Evolutionary conservation across 2,329 filamentous ascomycete genomes (phyloP).

Genomic region (Botryotinia calthae): DNA sequence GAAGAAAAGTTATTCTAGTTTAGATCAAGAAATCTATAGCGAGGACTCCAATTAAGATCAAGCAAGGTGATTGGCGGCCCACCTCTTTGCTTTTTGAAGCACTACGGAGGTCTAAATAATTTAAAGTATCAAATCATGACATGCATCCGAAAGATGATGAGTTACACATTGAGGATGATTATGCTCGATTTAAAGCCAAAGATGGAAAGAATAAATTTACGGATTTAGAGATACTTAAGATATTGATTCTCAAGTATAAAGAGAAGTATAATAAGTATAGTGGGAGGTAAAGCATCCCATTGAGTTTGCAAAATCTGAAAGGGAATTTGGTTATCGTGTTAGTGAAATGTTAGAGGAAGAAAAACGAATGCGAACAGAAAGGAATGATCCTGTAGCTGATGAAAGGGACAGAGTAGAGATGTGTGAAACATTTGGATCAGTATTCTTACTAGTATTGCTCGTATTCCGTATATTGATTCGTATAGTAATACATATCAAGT

Average conservation of each 20-base stretch:
- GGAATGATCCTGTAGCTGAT: not conserved
- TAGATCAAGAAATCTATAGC: not conserved
- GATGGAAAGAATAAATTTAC: too few relatives aligned
- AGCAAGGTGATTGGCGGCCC: not conserved
- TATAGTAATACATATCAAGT: too few relatives aligned
- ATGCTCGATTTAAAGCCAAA: not conserved
- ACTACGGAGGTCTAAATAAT: not conserved
- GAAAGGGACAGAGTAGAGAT: not conserved
- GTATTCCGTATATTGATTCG: too few relatives aligned
- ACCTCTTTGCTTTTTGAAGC: not conserved
- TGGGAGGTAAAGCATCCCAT: not conserved
- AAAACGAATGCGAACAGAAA: not conserved
- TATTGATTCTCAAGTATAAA: not conserved
- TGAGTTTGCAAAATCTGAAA: not conserved
- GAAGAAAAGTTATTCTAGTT: not conserved
- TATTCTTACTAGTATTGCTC: too few relatives aligned
- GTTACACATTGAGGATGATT: not conserved
- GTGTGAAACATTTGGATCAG: not conserved
- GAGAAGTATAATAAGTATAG: not conserved
- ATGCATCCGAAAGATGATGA: not conserved
- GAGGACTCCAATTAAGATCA: not conserved
- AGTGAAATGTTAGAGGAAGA: not conserved
- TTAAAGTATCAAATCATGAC: not conserved
- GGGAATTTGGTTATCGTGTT: rapidly evolving
- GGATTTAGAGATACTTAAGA: not conserved